Percentiles rank a stretch among this genome's conserved stretches.
Conservation (phyloP, 2,329 filamentous ascomycete genomes). For the Delphinella strobiligena region DNA sequence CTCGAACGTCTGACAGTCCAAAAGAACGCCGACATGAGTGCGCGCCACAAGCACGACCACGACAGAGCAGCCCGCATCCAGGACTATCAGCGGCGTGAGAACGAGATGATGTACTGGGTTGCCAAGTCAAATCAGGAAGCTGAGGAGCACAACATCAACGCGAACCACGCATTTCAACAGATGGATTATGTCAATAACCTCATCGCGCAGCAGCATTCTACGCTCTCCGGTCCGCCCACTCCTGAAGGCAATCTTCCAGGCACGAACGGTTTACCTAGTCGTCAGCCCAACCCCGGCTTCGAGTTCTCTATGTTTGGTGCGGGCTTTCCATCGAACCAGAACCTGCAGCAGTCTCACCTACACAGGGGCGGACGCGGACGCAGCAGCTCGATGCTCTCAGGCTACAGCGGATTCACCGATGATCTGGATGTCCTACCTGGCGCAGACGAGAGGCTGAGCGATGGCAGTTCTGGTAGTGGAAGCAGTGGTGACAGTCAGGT, state of each 20-base stretch:
- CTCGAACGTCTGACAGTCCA: conserved; percentile 58
- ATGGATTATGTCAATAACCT: conserved; percentile 18
- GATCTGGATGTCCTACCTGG: conserved; percentile 9
- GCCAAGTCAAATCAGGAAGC: conserved; percentile 25
- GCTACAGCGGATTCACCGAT: conserved; percentile 40
- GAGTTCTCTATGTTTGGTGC: conserved; percentile 11
- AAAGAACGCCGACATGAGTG: conserved; percentile 41
- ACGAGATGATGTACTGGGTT: conserved; percentile 26
- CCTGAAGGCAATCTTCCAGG: conserved; percentile 49
- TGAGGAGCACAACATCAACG: conserved; percentile 26
- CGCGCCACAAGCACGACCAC: conserved; percentile 20
- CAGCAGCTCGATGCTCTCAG: conserved; percentile 41
- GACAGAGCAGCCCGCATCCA: conserved; percentile 17
- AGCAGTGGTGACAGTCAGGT: not conserved
- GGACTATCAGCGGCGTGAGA: conserved; percentile 26
- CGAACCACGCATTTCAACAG: conserved; percentile 27
- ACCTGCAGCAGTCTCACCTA: conserved; percentile 7
- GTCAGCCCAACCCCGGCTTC: conserved; percentile 13
- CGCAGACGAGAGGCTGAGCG: not conserved
- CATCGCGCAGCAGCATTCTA: conserved; percentile 12
- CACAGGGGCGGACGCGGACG: conserved; percentile 26
- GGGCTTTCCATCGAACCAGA: conserved; percentile 5
- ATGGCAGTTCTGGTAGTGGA: not conserved
- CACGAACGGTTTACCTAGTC: conserved; percentile 23
- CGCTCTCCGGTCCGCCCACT: conserved; percentile 26